Evolutionary conservation across 305 asterid genomes (phyloP).

Genomic region (Fraxinus paxiana): DNA sequence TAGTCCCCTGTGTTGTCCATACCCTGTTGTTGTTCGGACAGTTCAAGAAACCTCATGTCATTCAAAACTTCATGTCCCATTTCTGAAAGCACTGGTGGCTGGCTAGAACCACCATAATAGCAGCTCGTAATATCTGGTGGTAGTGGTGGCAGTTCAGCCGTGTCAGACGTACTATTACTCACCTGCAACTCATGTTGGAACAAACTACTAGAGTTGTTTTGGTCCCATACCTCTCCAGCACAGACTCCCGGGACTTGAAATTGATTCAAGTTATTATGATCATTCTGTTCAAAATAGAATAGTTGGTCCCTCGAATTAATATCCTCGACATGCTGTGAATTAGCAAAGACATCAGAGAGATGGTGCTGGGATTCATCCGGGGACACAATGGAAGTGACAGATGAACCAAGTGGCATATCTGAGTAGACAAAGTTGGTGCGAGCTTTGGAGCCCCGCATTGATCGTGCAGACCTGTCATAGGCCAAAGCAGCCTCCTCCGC

Average conservation of each 20-base stretch:
- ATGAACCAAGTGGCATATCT: conserved; percentile 84
- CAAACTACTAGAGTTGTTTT: neutral
- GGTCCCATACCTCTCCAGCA: neutral
- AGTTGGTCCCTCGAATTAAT: neutral
- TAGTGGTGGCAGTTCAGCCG: conserved; percentile 71
- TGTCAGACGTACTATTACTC: neutral
- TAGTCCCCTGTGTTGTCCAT: conserved; percentile 17
- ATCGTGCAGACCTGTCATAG: conserved; percentile 75
- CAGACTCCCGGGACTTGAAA: neutral
- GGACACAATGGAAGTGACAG: conserved; percentile 72
- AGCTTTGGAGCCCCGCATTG: conserved; percentile 70
- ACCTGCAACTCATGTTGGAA: neutral
- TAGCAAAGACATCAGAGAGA: conserved; percentile 34
- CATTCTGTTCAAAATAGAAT: conserved; percentile 35
- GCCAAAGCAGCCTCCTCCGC: conserved; percentile 91
- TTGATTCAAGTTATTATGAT: neutral
- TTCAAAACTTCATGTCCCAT: conserved; percentile 64
- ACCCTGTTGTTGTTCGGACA: conserved; percentile 43
- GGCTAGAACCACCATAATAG: conserved; percentile 33
- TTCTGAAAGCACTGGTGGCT: conserved; percentile 66
- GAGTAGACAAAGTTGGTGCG: conserved; percentile 87
- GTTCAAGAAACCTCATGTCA: conserved; percentile 61
- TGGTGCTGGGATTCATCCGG: conserved; percentile 58
- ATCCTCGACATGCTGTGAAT: conserved; percentile 12
- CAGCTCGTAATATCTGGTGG: conserved; percentile 83